Evolutionary conservation across 2,329 filamentous ascomycete species (phyloP).

Genomic region (Nemania bipapillata): DNA sequence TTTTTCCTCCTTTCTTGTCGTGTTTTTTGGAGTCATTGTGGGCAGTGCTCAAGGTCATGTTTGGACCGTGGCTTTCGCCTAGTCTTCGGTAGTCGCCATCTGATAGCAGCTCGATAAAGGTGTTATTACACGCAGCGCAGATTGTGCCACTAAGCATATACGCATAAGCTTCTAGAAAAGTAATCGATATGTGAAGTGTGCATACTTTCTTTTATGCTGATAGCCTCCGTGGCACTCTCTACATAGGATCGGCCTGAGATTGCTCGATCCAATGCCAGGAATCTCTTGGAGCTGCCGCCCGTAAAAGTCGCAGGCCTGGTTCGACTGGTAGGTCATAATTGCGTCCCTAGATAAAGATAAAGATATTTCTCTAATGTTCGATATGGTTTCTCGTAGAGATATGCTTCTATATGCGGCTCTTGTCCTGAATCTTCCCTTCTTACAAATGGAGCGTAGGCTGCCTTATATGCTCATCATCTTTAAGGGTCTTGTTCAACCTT

Average conservation of each 20-base stretch:
- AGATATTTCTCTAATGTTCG: background rate
- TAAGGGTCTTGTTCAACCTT: slow-evolving; percentile 18
- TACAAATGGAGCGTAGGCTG: background rate
- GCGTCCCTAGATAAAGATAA: background rate
- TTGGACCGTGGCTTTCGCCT: slow-evolving; percentile 1
- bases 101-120: slow-evolving; percentile 29
- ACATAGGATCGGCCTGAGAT: slow-evolving; percentile 27
- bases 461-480: slow-evolving; percentile 27
- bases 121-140: slow-evolving; percentile 32
- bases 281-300: slow-evolving; percentile 24
- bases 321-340: slow-evolving; percentile 28
- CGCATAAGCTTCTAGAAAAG: background rate
- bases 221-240: slow-evolving; percentile 29
- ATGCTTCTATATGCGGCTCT: background rate
- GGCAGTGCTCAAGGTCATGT: slow-evolving; percentile 1
- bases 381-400: background rate
- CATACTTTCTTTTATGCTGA: slow-evolving; percentile 32
- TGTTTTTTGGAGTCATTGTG: slow-evolving; percentile 19
- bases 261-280: slow-evolving; percentile 27
- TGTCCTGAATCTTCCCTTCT: background rate
- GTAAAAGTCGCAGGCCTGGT: slow-evolving; percentile 12
- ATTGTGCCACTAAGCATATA: slow-evolving; percentile 15
- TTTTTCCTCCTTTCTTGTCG: slow-evolving; percentile 33
- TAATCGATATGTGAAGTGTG: background rate
- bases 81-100: slow-evolving; percentile 27